phyloP scores from a whole-genome alignment of 495 filamentous ascomycete species.

The Aspergillus hancockii region DNA sequence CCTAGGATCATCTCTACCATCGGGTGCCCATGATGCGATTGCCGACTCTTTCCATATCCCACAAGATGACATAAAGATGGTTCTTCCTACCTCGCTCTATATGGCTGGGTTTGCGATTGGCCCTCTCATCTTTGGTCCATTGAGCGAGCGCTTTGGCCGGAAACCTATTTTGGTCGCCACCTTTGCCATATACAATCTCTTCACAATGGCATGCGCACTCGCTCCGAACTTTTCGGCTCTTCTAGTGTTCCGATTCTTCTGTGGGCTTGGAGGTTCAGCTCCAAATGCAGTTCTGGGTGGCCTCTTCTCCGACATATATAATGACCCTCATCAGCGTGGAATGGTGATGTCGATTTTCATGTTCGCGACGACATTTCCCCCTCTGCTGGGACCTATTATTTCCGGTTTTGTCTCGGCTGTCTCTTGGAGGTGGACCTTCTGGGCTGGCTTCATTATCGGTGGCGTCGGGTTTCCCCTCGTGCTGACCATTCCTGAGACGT shows the following conservation, averaged over 20 bases:
- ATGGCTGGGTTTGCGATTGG: conserved; percentile 62
- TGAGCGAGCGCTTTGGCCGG: conserved; percentile 68
- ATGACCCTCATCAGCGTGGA: conserved; percentile 31
- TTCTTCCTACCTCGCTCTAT: conserved; percentile 66
- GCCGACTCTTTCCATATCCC: conserved; percentile 46
- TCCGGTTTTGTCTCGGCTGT: conserved; percentile 37
- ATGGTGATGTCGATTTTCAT: conserved; percentile 46
- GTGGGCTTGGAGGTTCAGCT: conserved; percentile 34
- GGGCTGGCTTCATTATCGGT: conserved; percentile 45
- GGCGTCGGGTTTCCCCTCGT: conserved; percentile 39
- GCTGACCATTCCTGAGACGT: conserved; percentile 59
- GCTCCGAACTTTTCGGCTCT: conserved; percentile 35
- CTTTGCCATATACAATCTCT: conserved; percentile 46
- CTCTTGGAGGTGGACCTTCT: conserved; percentile 60
- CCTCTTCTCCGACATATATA: conserved; percentile 40
- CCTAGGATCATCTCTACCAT: conserved; percentile 47
- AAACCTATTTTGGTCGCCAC: conserved; percentile 54
- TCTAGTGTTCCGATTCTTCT: conserved; percentile 44
- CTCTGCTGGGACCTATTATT: conserved; percentile 30
- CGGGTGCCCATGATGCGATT: conserved; percentile 33
- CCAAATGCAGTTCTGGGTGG: conserved; percentile 43
- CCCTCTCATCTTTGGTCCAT: conserved; percentile 59
- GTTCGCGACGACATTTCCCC: conserved; percentile 47
- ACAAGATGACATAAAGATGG: conserved; percentile 43
- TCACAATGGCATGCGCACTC: conserved; percentile 43